Evolutionary conservation across 805 yeast species (phyloP).

Genomic region (Pichia phayaonensis): DNA sequence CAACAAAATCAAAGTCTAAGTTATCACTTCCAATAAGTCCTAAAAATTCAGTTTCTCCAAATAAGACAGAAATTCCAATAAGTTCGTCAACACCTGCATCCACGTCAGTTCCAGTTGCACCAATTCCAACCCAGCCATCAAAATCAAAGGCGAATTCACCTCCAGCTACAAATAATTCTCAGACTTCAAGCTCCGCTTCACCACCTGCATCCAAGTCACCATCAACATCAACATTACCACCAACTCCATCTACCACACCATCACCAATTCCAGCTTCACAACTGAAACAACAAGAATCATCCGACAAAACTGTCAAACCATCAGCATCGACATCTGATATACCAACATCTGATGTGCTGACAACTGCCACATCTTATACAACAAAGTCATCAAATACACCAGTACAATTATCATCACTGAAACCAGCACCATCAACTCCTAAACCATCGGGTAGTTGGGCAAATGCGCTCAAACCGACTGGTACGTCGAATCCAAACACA

Average conservation of each 20-base stretch:
- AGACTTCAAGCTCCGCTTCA: neutral
- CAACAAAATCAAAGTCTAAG: neutral
- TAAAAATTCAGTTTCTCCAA: neutral
- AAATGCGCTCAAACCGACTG: neutral
- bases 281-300: neutral
- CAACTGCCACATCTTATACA: neutral
- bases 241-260: neutral
- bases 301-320: neutral
- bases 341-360: neutral
- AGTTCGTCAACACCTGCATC: neutral
- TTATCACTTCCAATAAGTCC: neutral
- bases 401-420: neutral
- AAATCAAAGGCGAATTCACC: neutral
- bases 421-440: neutral
- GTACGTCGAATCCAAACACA: neutral
- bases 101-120: neutral
- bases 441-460: constrained; percentile 4
- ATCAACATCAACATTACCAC: neutral
- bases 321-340: neutral
- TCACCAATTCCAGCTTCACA: neutral
- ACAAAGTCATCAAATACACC: neutral
- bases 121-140: neutral
- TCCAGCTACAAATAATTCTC: neutral
- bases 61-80: neutral
- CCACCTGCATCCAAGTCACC: neutral